Evolutionary conservation across 768 basidiomycete genomes (phyloP).

Genomic region (Leucocoprinus sp.): DNA sequence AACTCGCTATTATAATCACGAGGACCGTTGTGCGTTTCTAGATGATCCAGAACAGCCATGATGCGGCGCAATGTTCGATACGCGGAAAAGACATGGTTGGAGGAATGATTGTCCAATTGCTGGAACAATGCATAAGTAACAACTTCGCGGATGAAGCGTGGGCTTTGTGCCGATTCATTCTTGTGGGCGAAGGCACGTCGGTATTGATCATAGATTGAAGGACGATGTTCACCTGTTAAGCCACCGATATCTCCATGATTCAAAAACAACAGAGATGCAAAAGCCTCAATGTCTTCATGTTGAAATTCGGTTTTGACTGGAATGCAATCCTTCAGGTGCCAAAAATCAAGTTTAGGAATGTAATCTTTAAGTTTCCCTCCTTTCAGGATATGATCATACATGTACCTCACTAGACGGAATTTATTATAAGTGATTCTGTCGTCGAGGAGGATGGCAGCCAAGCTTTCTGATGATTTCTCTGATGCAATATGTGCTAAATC

Average conservation of each 20-base stretch:
- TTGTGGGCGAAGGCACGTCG: slow-evolving; percentile 17
- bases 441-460: slow-evolving; percentile 52
- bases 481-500: slow-evolving; percentile 37
- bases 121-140: slow-evolving; percentile 45
- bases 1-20: slow-evolving; percentile 37
- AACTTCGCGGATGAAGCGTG: slow-evolving; percentile 33
- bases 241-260: slow-evolving; percentile 56
- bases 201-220: slow-evolving; percentile 34
- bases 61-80: slow-evolving; percentile 60
- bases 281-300: slow-evolving; percentile 64
- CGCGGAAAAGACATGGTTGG: slow-evolving; percentile 44
- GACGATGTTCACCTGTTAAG: slow-evolving; percentile 44
- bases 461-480: slow-evolving; percentile 35
- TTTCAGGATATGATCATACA: slow-evolving; percentile 41
- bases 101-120: slow-evolving; percentile 47
- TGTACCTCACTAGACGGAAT: slow-evolving; percentile 62
- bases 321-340: slow-evolving; percentile 77
- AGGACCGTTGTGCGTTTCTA: slow-evolving; percentile 23
- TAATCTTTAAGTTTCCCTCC: slow-evolving; percentile 30
- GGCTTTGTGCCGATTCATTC: slow-evolving; percentile 2
- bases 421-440: slow-evolving; percentile 61
- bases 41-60: slow-evolving; percentile 30
- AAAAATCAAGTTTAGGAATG: slow-evolving; percentile 63
- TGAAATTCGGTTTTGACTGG: slow-evolving; percentile 47
- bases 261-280: slow-evolving; percentile 53